A percentile compares a stretch with the other conserved stretches of the same genome.
phyloP scores from a whole-genome alignment of 441 rosid genomes.

The Daphne laureola region DNA sequence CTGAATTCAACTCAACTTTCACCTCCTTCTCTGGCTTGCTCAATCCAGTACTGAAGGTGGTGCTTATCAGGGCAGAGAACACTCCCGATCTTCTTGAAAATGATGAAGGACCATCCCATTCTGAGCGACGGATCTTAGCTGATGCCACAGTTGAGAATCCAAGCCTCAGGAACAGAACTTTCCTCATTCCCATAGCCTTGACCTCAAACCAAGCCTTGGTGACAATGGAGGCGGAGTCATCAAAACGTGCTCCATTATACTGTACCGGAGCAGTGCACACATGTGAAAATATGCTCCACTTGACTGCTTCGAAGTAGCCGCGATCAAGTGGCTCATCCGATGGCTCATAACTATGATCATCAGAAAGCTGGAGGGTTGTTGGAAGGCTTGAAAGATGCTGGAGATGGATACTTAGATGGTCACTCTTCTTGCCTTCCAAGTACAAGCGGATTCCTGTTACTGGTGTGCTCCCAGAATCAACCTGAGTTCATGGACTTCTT shows the following conservation, averaged over 20 bases:
- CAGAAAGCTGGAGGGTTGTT: conserved; percentile 43
- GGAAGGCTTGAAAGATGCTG: conserved; percentile 82
- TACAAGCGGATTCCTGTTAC: conserved; percentile 83
- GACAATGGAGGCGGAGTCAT: conserved; percentile 66
- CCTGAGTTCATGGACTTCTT: conserved; percentile 31
- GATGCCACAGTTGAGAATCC: conserved; percentile 71
- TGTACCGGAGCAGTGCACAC: conserved; percentile 83
- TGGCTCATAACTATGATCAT: conserved; percentile 46
- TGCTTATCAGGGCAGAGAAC: conserved; percentile 62
- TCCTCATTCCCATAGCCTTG: conserved; percentile 69
- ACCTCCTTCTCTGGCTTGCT: conserved; percentile 38
- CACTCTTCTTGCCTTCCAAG: conserved; percentile 83
- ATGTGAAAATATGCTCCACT: conserved; percentile 91
- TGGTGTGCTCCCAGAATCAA: conserved; percentile 70
- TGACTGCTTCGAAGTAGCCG: conserved; percentile 78
- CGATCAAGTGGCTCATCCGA: conserved; percentile 39
- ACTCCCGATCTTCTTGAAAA: conserved; percentile 70
- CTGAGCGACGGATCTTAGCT: conserved; percentile 57
- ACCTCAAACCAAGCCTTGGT: conserved; percentile 95
- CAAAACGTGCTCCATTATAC: conserved; percentile 46
- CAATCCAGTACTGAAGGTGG: conserved; percentile 50
- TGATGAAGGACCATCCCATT: conserved; percentile 70
- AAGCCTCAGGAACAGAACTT: conserved; percentile 77
- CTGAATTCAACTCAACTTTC: conserved; percentile 76
- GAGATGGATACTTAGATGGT: conserved; percentile 83